phyloP scores from a whole-genome alignment of 176 grass and related monocot species.

The Oryza longistaminata region DNA sequence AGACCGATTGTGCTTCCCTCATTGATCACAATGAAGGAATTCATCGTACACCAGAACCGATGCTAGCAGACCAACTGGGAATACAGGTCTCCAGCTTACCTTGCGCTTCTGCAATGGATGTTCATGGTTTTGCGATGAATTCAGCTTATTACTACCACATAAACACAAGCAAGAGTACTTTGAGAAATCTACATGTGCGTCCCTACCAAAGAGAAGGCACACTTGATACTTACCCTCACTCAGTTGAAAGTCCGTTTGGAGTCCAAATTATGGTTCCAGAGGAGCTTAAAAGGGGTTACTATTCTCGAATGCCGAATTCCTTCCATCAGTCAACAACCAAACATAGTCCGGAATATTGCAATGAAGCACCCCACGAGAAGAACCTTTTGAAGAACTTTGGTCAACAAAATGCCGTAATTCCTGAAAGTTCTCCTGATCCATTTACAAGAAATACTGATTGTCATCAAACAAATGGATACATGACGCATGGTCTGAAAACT shows the following conservation, averaged over 20 bases:
- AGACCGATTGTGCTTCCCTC: constrained; percentile 35
- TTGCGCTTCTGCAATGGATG: constrained; percentile 41
- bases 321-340: constrained; percentile 33
- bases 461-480: constrained; percentile 21
- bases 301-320: constrained; percentile 5
- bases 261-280: constrained; percentile 34
- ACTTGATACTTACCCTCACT: constrained; percentile 23
- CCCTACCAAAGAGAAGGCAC: constrained; percentile 18
- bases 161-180: constrained; percentile 36
- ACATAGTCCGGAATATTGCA: constrained; percentile 17
- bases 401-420: constrained; percentile 27
- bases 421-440: constrained; percentile 46
- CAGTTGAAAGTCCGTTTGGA: constrained; percentile 40
- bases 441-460: neutral
- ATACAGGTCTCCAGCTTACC: constrained; percentile 36
- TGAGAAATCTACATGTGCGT: neutral
- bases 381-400: constrained; percentile 58
- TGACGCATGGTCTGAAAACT: neutral
- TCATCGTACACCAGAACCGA: constrained; percentile 32
- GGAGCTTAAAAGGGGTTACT: constrained; percentile 27
- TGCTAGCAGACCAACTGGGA: constrained; percentile 34
- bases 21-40: constrained; percentile 23
- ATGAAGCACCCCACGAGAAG: constrained; percentile 42
- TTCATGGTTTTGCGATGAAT: constrained; percentile 29
- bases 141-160: constrained; percentile 32